phyloP scores from a whole-genome alignment of 305 asterid genomes.

The Plantago lanceolata region DNA sequence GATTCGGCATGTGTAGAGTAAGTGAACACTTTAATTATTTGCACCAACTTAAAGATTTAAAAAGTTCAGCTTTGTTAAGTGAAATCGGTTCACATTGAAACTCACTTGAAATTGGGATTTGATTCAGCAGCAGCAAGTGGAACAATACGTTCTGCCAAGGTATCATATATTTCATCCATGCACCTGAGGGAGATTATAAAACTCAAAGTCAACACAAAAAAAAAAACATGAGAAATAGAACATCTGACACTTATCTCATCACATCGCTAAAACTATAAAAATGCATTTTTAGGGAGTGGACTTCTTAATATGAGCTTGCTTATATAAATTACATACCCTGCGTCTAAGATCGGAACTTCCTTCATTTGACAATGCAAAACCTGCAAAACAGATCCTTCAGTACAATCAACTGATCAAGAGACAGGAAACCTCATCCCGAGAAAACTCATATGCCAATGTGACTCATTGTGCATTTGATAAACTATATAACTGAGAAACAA shows the following conservation, averaged over 20 bases:
- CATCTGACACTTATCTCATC: not conserved
- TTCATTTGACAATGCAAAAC: conserved; percentile 52
- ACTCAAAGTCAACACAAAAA: conserved; percentile 10
- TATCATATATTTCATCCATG: conserved; percentile 76
- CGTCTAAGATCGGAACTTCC: conserved; percentile 59
- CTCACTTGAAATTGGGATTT: conserved; percentile 67
- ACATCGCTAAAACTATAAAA: conserved; percentile 2
- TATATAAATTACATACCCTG: conserved; percentile 50
- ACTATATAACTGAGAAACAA: conserved; percentile 10
- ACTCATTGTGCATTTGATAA: not conserved
- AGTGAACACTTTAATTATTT: not conserved
- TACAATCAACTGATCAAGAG: conserved; percentile 22
- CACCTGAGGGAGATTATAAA: conserved; percentile 43
- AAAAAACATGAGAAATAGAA: conserved; percentile 10
- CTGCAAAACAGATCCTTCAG: conserved; percentile 30
- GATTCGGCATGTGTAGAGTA: not conserved
- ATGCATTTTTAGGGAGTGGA: conserved; percentile 4
- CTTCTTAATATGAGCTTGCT: conserved; percentile 8
- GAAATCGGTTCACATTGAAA: conserved; percentile 13
- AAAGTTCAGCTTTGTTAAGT: conserved; percentile 10
- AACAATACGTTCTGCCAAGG: conserved; percentile 80
- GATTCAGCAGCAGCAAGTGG: conserved; percentile 79
- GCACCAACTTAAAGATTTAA: conserved; percentile 7
- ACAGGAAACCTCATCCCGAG: not conserved
- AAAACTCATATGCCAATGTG: not conserved